Conservation (phyloP, 495 filamentous ascomycete genomes). For the Apiosordaria backusii region DNA sequence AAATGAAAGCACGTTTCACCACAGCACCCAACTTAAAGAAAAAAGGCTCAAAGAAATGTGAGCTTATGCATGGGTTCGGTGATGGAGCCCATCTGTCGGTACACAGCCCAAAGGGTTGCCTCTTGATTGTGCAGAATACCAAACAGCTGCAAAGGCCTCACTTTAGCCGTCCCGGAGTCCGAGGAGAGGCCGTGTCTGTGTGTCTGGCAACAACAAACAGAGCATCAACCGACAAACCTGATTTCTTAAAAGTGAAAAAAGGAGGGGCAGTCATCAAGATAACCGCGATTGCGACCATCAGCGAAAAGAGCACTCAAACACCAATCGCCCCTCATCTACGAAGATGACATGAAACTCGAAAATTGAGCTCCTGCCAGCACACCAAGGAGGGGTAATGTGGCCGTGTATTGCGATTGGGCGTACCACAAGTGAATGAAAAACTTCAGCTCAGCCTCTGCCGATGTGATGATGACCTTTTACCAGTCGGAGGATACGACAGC, state of each 20-base stretch:
- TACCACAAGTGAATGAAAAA: background rate
- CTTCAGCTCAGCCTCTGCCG: background rate
- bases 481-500: background rate
- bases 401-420: background rate
- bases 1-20: constrained; percentile 7
- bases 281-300: background rate
- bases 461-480: background rate
- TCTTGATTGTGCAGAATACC: background rate
- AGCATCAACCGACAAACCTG: background rate
- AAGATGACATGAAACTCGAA: constrained; percentile 25
- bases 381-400: constrained; percentile 31
- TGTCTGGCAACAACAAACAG: background rate
- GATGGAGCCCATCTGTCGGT: background rate
- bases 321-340: constrained; percentile 20
- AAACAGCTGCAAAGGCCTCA: too few species aligned
- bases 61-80: constrained; percentile 11
- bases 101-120: background rate
- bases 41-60: background rate
- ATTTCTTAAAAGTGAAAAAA: constrained; percentile 1
- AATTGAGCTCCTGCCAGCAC: constrained; percentile 25
- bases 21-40: background rate
- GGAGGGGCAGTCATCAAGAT: background rate
- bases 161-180: constrained; percentile 25
- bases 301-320: background rate
- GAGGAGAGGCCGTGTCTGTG: constrained; percentile 1